phyloP scores from a whole-genome alignment of 768 basidiomycete species.

The Mycena filopes region DNA sequence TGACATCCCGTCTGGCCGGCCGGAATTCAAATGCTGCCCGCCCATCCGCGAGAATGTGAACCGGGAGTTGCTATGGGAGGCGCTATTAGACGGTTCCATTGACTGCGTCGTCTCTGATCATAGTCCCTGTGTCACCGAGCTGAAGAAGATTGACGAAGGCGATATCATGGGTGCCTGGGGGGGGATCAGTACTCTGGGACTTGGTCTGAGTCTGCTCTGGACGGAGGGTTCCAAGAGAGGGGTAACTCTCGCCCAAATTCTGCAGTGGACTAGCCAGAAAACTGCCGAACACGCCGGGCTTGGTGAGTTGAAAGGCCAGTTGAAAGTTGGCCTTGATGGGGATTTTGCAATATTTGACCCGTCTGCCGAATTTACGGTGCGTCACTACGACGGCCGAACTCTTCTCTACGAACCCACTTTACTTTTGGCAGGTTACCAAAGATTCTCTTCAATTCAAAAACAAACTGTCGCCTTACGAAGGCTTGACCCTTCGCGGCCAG shows the following conservation, averaged over 20 bases:
- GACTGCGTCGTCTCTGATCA: conserved; percentile 97
- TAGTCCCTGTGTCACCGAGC: conserved; percentile 84
- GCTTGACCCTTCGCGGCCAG: conserved; percentile 72
- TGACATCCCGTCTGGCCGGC: conserved; percentile 76
- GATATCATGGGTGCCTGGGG: conserved; percentile 95
- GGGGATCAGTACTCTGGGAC: conserved; percentile 90
- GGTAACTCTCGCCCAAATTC: conserved; percentile 66
- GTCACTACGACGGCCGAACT: conserved; percentile 52
- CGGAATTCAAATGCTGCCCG: conserved; percentile 97
- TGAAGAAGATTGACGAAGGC: conserved; percentile 83
- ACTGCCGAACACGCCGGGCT: conserved; percentile 88
- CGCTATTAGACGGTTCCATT: conserved; percentile 82
- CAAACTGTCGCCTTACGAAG: conserved; percentile 91
- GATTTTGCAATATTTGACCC: conserved; percentile 91
- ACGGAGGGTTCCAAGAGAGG: conserved; percentile 78
- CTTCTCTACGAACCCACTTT: conserved; percentile 8
- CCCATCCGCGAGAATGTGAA: conserved; percentile 85
- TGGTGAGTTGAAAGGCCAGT: conserved; percentile 71
- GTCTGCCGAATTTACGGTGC: conserved; percentile 56
- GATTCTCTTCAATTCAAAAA: conserved; percentile 90
- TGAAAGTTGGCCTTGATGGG: conserved; percentile 82
- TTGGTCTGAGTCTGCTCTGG: conserved; percentile 91
- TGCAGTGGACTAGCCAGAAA: conserved; percentile 79
- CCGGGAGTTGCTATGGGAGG: conserved; percentile 82
- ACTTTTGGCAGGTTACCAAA: conserved; percentile 68